Evolutionary conservation across 2,329 filamentous ascomycete species (phyloP), one percentile per base, ranked within the genome.

Genomic region (Alternaria atra): DNA sequence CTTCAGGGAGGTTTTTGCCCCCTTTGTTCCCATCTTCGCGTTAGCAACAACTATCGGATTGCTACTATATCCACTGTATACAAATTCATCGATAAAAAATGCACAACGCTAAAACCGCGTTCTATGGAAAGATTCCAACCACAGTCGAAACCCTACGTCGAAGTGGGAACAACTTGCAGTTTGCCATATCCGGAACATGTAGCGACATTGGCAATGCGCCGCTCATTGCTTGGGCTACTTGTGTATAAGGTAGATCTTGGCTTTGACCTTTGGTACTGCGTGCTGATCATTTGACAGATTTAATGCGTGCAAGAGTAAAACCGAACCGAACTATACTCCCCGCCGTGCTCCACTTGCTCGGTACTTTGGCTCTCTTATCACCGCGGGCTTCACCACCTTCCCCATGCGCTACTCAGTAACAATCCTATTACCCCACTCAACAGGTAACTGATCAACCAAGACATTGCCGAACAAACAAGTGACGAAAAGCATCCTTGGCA

Each of bases 401-500:
- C 60, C 32, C 30, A 56, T 60, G 5, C 40, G 59, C 51, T 35
- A 27, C 25, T 20, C 37, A 40, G n/a, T 13, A 30, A 34, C 30
- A 43, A 27, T 42, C 7, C 46, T 13, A 32, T 34, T 39, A 52
- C 30, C 25, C 42, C 42, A 44, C 34, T 25, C 29, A 37, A 30
- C 37, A 25, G 6, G 23, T 30, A 44, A 32, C 23, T 17, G 17
- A 46, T n/a, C 25, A 52, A 32, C 25, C 50, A 48, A 50, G 43
- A 52, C 20, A 10, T 42, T 61, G 40, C 20, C 39, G 37, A 30
- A 32, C n/a, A 57, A 48, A 52, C 46, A 54, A 57, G 60, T 43
- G 52, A 52, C 35, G 48, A 55, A 44, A 61, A 58, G 57, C 55
- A 20, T 51, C 30, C 65, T 68, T 66, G 63, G 69, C 64, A 57